These are phyloP conservation scores for Starmera pachycereana DNA, from an alignment of 805 yeast species.

Conservation along the genomic window DNA sequence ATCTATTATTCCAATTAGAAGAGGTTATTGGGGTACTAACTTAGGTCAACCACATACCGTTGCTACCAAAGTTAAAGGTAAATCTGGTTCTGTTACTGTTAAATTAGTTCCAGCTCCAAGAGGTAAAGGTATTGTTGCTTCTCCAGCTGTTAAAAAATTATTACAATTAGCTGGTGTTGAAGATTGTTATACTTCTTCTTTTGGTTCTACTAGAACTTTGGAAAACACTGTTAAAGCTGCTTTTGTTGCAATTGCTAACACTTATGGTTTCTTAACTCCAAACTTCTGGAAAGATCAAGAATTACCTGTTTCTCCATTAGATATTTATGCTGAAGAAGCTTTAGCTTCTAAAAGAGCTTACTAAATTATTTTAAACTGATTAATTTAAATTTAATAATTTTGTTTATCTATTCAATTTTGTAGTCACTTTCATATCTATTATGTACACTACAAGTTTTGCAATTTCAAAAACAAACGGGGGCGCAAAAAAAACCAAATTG, in stretches of 20 bases:
- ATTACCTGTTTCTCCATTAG: slow-evolving; percentile 88
- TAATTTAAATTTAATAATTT: not conserved
- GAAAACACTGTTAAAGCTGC: slow-evolving; percentile 99
- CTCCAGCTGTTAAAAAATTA: slow-evolving; percentile 98
- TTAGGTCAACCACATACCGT: slow-evolving; percentile 99
- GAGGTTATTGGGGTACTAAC: slow-evolving; percentile 99
- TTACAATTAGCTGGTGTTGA: slow-evolving; percentile 99
- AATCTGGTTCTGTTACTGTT: slow-evolving; percentile 99
- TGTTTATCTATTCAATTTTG: no score
- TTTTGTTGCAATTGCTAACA: slow-evolving; percentile 98
- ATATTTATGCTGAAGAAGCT: slow-evolving; percentile 83
- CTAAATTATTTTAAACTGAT: slow-evolving; percentile 30
- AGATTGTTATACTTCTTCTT: slow-evolving; percentile 97
- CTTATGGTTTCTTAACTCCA: slow-evolving; percentile 99
- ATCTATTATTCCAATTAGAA: slow-evolving; percentile 98
- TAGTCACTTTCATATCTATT: no score
- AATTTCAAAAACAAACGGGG: no score
- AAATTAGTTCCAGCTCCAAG: slow-evolving; percentile 99
- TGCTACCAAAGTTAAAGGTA: slow-evolving; percentile 97
- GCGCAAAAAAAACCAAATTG: no score
- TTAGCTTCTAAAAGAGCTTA: slow-evolving; percentile 65
- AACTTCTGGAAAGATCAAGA: slow-evolving; percentile 91
- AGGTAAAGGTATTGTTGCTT: slow-evolving; percentile 99
- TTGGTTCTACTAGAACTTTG: slow-evolving; percentile 98
- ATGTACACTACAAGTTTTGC: no score